Evolutionary conservation across 2,329 filamentous ascomycete genomes (phyloP), one percentile per base, ranked within the genome.

Genomic region (Fusarium phyllophilum): DNA sequence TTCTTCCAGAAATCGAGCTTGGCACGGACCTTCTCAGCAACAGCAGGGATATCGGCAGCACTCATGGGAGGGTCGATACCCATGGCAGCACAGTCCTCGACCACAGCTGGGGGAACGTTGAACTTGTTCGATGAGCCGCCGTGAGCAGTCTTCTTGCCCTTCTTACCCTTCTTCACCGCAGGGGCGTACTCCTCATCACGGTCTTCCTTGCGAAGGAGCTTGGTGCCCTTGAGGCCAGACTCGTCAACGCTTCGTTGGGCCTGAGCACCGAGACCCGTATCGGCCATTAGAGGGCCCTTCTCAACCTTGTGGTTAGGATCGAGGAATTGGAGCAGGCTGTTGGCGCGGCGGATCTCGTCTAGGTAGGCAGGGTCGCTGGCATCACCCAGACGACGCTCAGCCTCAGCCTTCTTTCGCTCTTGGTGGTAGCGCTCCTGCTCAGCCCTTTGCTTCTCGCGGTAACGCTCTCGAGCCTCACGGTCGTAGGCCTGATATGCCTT

Each of bases 1-100:
- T 89, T 87, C 88, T 97, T 97, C 95, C 96, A 99, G 84, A 93
- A 88, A 36, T 91, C 91, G 59, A 98, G 88, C 90, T 98, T 98
- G 80, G 91, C 93, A 85, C 96, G 95, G 79, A 98, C 90, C 87
- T 97, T 96, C 87, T 98, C 95, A 52, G 94, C 86, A 20, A 93
- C 90, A 68, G 87, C 86, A 33, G 95, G 91, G 20, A 98, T 91
- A 78, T 97, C 96, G 62, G 91, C 88, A 79, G 94, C 90, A 83
- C 91, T 93, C 89, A 96, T 94, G 38, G 96, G 96, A 59, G 96
- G 93, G 68, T 97, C 92, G 76, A 98, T 90, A 78, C 92, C 92
- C 81, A 98, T 89, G 83, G 93, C 93, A 76, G 90, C 87, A 75
- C 97, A 93, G 83, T 97, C 94, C 84, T 98, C 95, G 55, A 99